Evolutionary conservation across 2,329 filamentous ascomycete genomes (phyloP), one percentile per base, ranked within the genome.

Genomic region (Paraphoma chrysanthemicola): DNA sequence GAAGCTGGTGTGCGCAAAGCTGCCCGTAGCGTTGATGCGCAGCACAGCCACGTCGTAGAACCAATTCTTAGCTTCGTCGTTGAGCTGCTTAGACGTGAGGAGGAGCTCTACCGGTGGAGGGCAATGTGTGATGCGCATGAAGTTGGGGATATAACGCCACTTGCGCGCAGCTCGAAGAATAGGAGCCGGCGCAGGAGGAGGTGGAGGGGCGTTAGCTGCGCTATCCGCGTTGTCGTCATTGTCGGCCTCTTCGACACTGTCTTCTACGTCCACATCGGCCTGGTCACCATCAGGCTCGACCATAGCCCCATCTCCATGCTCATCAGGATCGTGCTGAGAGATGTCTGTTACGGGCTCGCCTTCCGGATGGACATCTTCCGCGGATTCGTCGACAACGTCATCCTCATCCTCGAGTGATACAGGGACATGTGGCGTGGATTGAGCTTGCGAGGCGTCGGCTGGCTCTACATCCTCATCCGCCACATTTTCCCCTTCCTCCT

Each of bases 121-220:
- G 46, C 57, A 68, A 18, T 67, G 65, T 2, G 70, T 67, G 44
- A 76, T 56, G 10, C 62, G 63, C 60, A 77, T 62, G 63, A 77
- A 73, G 17, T 71, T 66, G 48, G 70, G 67, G 45, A 76, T 69
- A 47, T 75, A 66, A 29, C 68, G 72, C 73, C 73, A 77, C 44
- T 74, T 75, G 17, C 29, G 48, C 17, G 63, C 49, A 12, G 66
- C 50, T 9, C 41, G 39, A 39, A 75, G 36, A 12, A 64, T 23
- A 9, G 59, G 60, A 3, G 39, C 55, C 41, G 51, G 49, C n/a
- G 50, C 50, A n/a, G 54, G 44, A 17, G 51, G 53, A 5, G 17
- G 29, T 4, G 30, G 46, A 11, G 36, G 47, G 53, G 46, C 8
- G 52, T 38, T 23, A 36, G 33, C 33, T 10, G 33, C 33, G 33